Evolutionary conservation across 345 rosid genomes (phyloP).

Genomic region (Iberis pinnata): DNA sequence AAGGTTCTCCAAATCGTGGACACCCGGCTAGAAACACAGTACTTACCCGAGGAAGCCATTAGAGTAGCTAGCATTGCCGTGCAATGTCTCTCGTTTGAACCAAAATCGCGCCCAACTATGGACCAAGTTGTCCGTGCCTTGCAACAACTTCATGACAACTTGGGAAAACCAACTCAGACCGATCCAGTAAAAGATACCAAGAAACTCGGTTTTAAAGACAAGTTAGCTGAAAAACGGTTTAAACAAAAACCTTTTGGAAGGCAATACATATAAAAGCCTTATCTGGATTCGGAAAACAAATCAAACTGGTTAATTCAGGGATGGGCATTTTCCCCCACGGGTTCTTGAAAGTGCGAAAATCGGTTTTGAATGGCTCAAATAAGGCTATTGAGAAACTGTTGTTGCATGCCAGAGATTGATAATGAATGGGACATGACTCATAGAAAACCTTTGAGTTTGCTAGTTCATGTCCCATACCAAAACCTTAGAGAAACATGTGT

Average conservation of each 20-base stretch:
- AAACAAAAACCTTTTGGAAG: conserved; percentile 14
- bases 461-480: not conserved
- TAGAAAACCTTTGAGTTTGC: no score
- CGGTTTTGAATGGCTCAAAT: not conserved
- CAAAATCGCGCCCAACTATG: conserved; percentile 73
- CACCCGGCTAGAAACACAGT: conserved; percentile 56
- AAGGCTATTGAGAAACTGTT: conserved; percentile 1
- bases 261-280: not conserved
- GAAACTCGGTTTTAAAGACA: conserved; percentile 14
- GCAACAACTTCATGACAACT: conserved; percentile 48
- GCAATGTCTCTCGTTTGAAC: conserved; percentile 62
- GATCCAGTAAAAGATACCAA: conserved; percentile 22
- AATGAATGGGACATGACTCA: no score
- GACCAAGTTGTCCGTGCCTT: conserved; percentile 55
- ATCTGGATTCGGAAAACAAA: not conserved
- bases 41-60: conserved; percentile 41
- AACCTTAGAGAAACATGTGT: not conserved
- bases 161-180: conserved; percentile 27
- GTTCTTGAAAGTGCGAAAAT: no score
- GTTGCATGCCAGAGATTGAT: not conserved
- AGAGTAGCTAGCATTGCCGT: conserved; percentile 52
- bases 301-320: not conserved
- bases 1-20: conserved; percentile 70
- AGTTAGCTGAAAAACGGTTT: conserved; percentile 11
- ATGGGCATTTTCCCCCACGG: not conserved